Evolutionary conservation across 306 rosid genomes (phyloP).

Genomic region (Chamaecrista fasciculata): DNA sequence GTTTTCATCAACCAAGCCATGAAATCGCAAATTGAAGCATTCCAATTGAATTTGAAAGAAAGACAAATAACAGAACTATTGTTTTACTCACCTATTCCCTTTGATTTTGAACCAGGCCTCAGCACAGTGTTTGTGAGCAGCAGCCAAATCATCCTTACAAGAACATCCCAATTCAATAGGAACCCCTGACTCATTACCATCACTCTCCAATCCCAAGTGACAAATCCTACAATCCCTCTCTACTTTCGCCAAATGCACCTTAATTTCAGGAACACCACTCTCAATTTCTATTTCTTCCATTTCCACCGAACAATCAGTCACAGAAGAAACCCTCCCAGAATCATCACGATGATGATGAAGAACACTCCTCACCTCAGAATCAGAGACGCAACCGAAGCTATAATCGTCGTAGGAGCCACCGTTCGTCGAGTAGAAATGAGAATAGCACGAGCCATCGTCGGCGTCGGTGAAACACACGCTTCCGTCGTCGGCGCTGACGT

Average conservation of each 20-base stretch:
- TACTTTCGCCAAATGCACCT: slow-evolving; percentile 65
- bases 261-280: slow-evolving; percentile 53
- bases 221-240: slow-evolving; percentile 87
- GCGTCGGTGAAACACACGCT: slow-evolving; percentile 73
- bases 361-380: slow-evolving; percentile 33
- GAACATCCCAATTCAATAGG: slow-evolving; percentile 84
- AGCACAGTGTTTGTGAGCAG: slow-evolving; percentile 83
- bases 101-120: slow-evolving; percentile 87
- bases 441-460: slow-evolving; percentile 74
- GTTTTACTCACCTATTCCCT: slow-evolving; percentile 69
- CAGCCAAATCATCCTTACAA: slow-evolving; percentile 76
- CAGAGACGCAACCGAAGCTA: slow-evolving; percentile 49
- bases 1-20: neutral
- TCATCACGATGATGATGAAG: too few relatives aligned
- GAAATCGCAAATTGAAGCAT: neutral
- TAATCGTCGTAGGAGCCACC: slow-evolving; percentile 79
- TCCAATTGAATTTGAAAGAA: neutral
- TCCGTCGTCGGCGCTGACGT: slow-evolving; percentile 45
- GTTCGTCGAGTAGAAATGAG: slow-evolving; percentile 76
- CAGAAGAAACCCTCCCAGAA: slow-evolving; percentile 57
- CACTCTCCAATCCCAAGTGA: slow-evolving; percentile 80
- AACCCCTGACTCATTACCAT: slow-evolving; percentile 60
- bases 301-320: slow-evolving; percentile 51
- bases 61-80: neutral
- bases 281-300: slow-evolving; percentile 54